Percentiles rank a stretch among this genome's conserved stretches.
phyloP scores from a whole-genome alignment of 2,329 filamentous ascomycete species.

The Diaporthe amygdali region DNA sequence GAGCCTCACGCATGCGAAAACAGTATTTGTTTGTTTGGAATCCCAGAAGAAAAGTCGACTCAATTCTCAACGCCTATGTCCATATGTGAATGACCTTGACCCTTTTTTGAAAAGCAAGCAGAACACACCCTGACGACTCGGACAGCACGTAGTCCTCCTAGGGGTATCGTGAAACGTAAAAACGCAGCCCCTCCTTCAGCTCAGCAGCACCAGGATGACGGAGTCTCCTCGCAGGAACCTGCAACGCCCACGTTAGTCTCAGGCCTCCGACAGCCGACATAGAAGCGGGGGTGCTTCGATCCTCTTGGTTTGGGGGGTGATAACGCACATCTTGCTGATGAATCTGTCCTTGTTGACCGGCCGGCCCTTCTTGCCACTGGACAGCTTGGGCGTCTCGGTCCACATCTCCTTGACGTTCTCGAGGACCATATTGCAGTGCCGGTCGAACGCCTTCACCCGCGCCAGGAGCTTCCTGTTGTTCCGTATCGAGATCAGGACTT shows the following conservation, averaged over 20 bases:
- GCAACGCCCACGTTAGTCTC: conserved; percentile 24
- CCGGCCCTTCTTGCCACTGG: conserved; percentile 85
- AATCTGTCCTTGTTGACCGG: conserved; percentile 98
- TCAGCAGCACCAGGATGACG: conserved; percentile 85
- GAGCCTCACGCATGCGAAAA: conserved; percentile 4
- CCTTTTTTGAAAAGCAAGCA: conserved; percentile 23
- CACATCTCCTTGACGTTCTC: conserved; percentile 99
- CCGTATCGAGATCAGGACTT: conserved; percentile 95
- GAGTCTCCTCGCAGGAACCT: conserved; percentile 89
- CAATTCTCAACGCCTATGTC: conserved; percentile 28
- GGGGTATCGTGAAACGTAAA: conserved; percentile 26
- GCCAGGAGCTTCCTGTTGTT: conserved; percentile 98
- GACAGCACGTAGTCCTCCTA: conserved; percentile 14
- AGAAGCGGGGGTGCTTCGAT: not conserved
- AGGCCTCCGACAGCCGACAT: not conserved
- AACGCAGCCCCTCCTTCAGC: conserved; percentile 48
- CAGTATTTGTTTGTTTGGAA: not conserved
- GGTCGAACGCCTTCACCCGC: conserved; percentile 96
- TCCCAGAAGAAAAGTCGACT: conserved; percentile 24
- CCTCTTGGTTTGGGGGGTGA: not conserved
- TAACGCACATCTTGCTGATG: conserved; percentile 90
- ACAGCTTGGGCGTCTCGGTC: conserved; percentile 88
- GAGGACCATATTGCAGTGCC: conserved; percentile 98
- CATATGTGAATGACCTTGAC: conserved; percentile 27
- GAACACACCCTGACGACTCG: conserved; percentile 25